Base-by-base conservation (phyloP, 2,329 filamentous ascomycete genomes). In the Macrophomina pseudophaseolina region DNA sequence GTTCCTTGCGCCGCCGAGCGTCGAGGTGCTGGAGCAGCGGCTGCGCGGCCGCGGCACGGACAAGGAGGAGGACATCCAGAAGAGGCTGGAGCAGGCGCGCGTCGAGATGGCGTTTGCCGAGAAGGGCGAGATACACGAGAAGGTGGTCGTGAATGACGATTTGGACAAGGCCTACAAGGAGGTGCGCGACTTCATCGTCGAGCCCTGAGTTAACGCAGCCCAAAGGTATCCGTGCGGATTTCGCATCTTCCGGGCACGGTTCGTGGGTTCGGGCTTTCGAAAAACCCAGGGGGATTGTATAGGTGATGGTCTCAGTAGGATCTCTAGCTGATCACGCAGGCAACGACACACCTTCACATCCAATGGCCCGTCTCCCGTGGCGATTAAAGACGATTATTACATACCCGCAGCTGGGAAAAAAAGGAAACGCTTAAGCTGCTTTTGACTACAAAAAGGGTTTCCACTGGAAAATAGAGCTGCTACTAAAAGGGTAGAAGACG, bases 1-100 rank as follows among this genome's bases (percentile, higher is more conserved):
- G 71, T 97, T 97, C 80, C 86, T 97, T 69, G 87, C 91, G 42
- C 94, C 94, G 12, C 94, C 94, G 0, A 90, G 87, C 4, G 80
- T 91, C 71, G 88, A 91, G 73, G 85, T 88, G 59, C 84, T 97
- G 44, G 93, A 97, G 82, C 77, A 86, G 49, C 78, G 83, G 38
- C 70, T 88, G 60, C 78, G 81, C 42, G 76, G 77, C 2, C 72
- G 79, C 49, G 80, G 76, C 4, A 78, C 81, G 14, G 76, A 84
- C 66, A 74, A 76, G n/a, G 81, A 85, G 46, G 83, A 84, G 8
- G 80, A 80, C 18, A 78, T 87, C 9, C 72, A 82, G 67, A 79
- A 80, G 70, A 74, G 80, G 40, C 72, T 87, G 9, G 78, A 83
- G 63, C 80, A 85, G 69, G 79, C 83, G 3, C 78, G 80, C 68